Base-by-base conservation (phyloP, 306 rosid genomes). In the Coriaria nepalensis region DNA sequence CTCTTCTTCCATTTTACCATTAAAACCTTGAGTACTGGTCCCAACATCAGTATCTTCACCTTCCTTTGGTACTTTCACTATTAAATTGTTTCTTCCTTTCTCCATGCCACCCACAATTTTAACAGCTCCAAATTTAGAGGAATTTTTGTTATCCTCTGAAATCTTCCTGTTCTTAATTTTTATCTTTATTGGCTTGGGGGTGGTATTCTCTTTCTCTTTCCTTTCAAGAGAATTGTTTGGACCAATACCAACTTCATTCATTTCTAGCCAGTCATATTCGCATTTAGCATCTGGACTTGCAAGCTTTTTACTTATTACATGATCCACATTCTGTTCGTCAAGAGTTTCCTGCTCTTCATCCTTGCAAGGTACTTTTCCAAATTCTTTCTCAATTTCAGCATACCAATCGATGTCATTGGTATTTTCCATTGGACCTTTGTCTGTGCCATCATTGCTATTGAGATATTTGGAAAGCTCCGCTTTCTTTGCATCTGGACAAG, bases 111-210 rank as follows among this genome's bases (percentile, higher is more conserved):
- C 59, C 65, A 59, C 56, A 53, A 68, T 32, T 47, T 62, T 57
- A 60, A 57, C 66, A 56, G 68, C 15, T 51, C 68, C 68, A 52
- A 77, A 56, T 51, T 55, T 71, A 64, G 63, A 60, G 36, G 72
- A 66, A 46, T 61, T 60, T 65, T 37, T 58, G 10, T 34, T 58
- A 41, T 73, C 73, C 14, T 37, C 49, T 34, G 52, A 49, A 55
- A 55, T 49, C 46, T 69, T 70, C 73, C 68, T 81, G 41, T 61
- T 63, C 63, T 61, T 81, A 59, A 80, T 64, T 43, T 60, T 39
- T 40, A 77, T 43, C 59, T 71, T 81, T 8, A 62, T 68, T 40
- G 79, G 40, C 61, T 70, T 75, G 50, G 59, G 38, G 14, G 90
- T 56, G 53, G 69, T 72, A 72, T 78, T 66, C 68, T 68, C 63